A percentile compares a stretch with the other conserved stretches of the same genome.
Conservation (phyloP, 306 rosid genomes). For the Trifolium dubium region DNA sequence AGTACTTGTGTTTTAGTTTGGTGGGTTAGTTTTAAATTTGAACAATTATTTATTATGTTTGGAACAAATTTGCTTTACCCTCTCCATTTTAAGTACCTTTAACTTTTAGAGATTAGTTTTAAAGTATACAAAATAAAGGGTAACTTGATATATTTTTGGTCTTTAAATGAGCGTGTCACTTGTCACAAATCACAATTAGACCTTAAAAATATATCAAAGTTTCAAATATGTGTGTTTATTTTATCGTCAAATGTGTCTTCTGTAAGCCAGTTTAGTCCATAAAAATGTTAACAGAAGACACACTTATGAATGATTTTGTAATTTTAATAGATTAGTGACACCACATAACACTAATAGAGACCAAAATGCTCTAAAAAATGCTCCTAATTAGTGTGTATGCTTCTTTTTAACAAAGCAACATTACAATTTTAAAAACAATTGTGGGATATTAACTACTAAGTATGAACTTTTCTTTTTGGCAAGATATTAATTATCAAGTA, state of each 20-base stretch:
- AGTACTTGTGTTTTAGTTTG: not conserved
- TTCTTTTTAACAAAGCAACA: not conserved
- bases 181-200: not conserved
- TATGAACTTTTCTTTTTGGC: no score
- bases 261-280: not conserved
- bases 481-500: not conserved
- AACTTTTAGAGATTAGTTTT: not conserved
- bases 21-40: slow-evolving; percentile 4
- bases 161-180: not conserved
- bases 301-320: not conserved
- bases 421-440: not conserved
- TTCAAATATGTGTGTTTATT: not conserved
- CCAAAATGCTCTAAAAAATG: not conserved
- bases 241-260: not conserved
- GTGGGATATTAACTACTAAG: not conserved
- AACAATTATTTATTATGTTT: not conserved
- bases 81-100: slow-evolving; percentile 14
- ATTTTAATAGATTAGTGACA: not conserved
- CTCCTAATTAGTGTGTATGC: not conserved
- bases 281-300: not conserved
- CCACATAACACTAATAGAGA: no score
- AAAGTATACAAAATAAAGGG: not conserved
- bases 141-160: not conserved
- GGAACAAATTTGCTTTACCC: slow-evolving; percentile 1
- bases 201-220: not conserved